Evolutionary conservation across 2,329 filamentous ascomycete species (phyloP).

Genomic region (Fusarium sp.): DNA sequence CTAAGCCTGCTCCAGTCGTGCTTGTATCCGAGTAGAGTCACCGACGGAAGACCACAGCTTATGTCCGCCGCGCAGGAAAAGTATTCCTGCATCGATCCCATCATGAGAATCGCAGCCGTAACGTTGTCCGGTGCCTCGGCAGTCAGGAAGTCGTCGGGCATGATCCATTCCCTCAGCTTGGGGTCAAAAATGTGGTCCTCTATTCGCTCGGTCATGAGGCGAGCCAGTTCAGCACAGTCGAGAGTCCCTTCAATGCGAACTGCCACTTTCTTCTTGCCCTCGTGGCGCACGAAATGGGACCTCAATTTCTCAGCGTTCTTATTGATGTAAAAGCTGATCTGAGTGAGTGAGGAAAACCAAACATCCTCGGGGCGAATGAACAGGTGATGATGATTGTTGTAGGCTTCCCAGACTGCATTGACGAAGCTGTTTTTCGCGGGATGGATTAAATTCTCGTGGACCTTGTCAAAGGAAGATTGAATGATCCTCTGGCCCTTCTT

Average conservation of each 20-base stretch:
- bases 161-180: constrained; percentile 45
- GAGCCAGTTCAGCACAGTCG: not conserved
- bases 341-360: constrained; percentile 63
- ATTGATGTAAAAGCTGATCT: constrained; percentile 61
- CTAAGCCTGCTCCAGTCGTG: constrained; percentile 57
- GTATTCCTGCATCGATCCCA: constrained; percentile 56
- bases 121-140: constrained; percentile 58
- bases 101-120: constrained; percentile 61
- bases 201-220: not conserved
- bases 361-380: constrained; percentile 64
- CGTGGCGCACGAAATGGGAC: constrained; percentile 6
- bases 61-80: too few relatives aligned
- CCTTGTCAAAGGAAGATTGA: not conserved
- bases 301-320: constrained; percentile 59
- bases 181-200: constrained; percentile 1
- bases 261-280: constrained; percentile 6
- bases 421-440: constrained; percentile 54
- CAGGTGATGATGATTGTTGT: constrained; percentile 59
- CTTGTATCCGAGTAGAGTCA: constrained; percentile 62
- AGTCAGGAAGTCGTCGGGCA: constrained; percentile 63
- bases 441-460: not conserved
- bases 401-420: constrained; percentile 52
- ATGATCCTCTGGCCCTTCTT: not conserved
- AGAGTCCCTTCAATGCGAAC: not conserved
- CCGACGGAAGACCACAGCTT: constrained; percentile 63